These are phyloP conservation scores for Carex myosuroides DNA, from an alignment of 176 grass and related monocot genomes.

Conservation along the genomic window DNA sequence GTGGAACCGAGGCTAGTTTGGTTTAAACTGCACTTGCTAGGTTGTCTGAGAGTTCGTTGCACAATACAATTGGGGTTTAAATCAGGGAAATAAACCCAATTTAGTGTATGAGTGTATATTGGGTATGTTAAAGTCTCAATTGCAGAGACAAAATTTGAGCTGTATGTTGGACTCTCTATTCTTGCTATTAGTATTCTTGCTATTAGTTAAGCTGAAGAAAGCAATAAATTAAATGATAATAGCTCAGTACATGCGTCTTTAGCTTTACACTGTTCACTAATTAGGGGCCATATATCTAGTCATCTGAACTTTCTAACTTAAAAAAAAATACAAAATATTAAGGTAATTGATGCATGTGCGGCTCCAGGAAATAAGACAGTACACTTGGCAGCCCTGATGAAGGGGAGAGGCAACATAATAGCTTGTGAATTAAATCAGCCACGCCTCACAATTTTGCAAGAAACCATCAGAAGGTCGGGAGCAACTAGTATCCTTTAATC, in stretches of 20 bases:
- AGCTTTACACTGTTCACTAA: neutral
- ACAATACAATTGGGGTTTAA: no score
- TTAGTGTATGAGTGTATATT: no score
- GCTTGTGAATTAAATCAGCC: constrained; percentile 80
- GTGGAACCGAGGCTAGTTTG: neutral
- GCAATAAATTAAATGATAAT: neutral
- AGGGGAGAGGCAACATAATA: constrained; percentile 71
- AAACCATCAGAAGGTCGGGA: constrained; percentile 78
- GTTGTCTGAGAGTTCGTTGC: neutral
- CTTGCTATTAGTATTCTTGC: neutral
- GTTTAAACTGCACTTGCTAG: neutral
- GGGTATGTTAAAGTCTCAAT: no score
- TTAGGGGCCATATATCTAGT: neutral
- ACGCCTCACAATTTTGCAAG: constrained; percentile 62
- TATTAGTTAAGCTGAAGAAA: neutral
- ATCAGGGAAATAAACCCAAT: no score
- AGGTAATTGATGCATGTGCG: constrained; percentile 99
- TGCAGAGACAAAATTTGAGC: neutral
- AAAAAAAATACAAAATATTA: constrained; percentile 26
- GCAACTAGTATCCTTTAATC: constrained; percentile 78
- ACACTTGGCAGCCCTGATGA: constrained; percentile 86
- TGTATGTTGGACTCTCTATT: neutral
- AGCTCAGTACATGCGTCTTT: neutral
- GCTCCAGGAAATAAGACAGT: constrained; percentile 99
- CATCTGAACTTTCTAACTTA: neutral